These are phyloP conservation scores for Erodium texanum DNA, from an alignment of 441 rosid species.

Conservation along the genomic window DNA sequence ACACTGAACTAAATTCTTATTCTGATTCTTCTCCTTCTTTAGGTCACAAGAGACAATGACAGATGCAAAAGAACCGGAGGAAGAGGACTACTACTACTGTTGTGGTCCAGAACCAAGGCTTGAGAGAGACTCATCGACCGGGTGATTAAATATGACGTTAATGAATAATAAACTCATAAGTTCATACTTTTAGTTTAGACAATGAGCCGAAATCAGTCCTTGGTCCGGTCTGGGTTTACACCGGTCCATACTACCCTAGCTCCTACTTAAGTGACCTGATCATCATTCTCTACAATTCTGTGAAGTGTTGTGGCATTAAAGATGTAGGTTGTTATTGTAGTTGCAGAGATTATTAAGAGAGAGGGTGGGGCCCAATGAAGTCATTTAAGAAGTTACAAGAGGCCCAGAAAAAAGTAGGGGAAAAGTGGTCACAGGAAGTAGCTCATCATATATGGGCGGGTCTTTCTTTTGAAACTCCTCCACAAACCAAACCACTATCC, in stretches of 20 bases:
- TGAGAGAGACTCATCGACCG: not conserved
- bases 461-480: not conserved
- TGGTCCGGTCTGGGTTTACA: too few relatives aligned
- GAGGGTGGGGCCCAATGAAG: not conserved
- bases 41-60: not conserved
- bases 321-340: not conserved
- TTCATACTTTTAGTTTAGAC: too few relatives aligned
- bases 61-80: not conserved
- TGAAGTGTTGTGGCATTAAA: not conserved
- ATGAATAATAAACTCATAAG: too few relatives aligned
- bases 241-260: too few relatives aligned
- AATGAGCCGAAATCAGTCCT: too few relatives aligned
- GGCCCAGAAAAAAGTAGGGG: not conserved
- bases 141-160: too few relatives aligned
- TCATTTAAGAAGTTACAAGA: not conserved
- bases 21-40: not conserved
- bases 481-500: not conserved
- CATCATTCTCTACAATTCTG: not conserved
- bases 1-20: not conserved
- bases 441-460: constrained; percentile 22
- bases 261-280: not conserved
- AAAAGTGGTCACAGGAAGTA: constrained; percentile 51
- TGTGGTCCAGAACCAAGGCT: not conserved
- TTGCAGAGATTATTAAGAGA: not conserved
- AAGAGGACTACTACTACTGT: not conserved